These are phyloP conservation scores for Groenewaldozyma sp. DNA, from an alignment of 1,139 yeast genomes.

Conservation along the genomic window DNA sequence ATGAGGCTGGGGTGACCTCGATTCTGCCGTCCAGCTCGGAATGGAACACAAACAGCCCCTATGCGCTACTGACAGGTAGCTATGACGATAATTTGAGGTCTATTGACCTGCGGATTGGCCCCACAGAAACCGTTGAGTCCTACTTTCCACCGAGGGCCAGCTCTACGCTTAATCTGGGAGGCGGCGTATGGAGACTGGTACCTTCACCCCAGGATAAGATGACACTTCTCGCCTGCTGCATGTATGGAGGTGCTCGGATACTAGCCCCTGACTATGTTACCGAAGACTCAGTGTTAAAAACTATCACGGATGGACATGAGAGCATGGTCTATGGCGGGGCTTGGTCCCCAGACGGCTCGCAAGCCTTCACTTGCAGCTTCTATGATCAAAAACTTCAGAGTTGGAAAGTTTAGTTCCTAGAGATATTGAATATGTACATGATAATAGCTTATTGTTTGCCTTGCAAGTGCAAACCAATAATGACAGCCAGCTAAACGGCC, in stretches of 20 bases:
- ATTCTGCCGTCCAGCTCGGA: conserved; percentile 37
- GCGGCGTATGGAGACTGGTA: conserved; percentile 90
- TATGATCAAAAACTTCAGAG: conserved; percentile 74
- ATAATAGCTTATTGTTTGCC: neutral
- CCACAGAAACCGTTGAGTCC: conserved; percentile 34
- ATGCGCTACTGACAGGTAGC: conserved; percentile 70
- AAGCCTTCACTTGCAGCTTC: conserved; percentile 75
- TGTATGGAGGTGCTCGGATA: conserved; percentile 90
- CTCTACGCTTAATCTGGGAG: conserved; percentile 52
- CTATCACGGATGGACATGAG: conserved; percentile 63
- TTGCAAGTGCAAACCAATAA: neutral
- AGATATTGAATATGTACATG: conserved; percentile 5
- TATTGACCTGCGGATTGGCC: conserved; percentile 55
- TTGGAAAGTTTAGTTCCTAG: conserved; percentile 37
- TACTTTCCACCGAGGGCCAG: conserved; percentile 41
- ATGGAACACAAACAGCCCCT: conserved; percentile 33
- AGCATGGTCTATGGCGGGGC: conserved; percentile 97
- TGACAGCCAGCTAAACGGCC: neutral
- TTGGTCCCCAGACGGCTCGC: conserved; percentile 47
- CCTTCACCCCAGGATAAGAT: conserved; percentile 43
- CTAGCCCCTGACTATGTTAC: conserved; percentile 29
- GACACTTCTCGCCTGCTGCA: conserved; percentile 64
- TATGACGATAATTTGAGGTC: conserved; percentile 74
- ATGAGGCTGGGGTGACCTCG: conserved; percentile 84
- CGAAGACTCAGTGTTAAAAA: conserved; percentile 30